Conservation (phyloP, 768 basidiomycete species). For the Suillus discolor region DNA sequence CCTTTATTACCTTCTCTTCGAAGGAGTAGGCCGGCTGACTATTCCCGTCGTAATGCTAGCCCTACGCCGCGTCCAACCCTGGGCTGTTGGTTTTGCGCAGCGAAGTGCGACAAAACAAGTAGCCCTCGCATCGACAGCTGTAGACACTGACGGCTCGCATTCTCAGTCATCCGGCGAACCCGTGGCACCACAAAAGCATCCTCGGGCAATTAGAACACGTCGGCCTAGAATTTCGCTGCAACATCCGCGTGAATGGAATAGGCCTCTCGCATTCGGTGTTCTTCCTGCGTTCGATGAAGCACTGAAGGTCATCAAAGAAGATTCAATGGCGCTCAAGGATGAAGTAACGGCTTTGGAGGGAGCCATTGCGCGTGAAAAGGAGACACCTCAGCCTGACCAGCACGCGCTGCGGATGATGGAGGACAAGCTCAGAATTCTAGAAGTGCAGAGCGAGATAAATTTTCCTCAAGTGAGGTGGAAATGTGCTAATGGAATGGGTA, state of each 20-base stretch:
- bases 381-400: constrained; percentile 34
- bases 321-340: constrained; percentile 52
- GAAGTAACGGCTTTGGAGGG: constrained; percentile 26
- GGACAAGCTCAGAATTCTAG: constrained; percentile 58
- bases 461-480: constrained; percentile 82
- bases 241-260: constrained; percentile 62
- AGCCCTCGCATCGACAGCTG: constrained; percentile 9
- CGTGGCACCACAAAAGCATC: constrained; percentile 6
- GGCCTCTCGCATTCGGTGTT: constrained; percentile 61
- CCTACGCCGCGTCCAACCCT: constrained; percentile 15
- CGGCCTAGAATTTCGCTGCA: constrained; percentile 56
- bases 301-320: constrained; percentile 63
- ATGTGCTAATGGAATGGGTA: constrained; percentile 78
- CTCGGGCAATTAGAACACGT: constrained; percentile 29
- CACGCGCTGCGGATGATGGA: constrained; percentile 45
- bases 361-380: constrained; percentile 19
- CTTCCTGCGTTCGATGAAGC: constrained; percentile 88
- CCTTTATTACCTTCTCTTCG: background rate
- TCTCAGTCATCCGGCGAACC: constrained; percentile 7
- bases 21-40: background rate
- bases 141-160: constrained; percentile 7
- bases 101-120: constrained; percentile 13
- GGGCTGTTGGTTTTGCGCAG: constrained; percentile 11
- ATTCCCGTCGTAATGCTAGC: constrained; percentile 18
- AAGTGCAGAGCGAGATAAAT: constrained; percentile 82